A percentile compares a stretch with the other conserved stretches of the same genome.
phyloP scores from a whole-genome alignment of 306 rosid species.

The Crotalaria pallida region DNA sequence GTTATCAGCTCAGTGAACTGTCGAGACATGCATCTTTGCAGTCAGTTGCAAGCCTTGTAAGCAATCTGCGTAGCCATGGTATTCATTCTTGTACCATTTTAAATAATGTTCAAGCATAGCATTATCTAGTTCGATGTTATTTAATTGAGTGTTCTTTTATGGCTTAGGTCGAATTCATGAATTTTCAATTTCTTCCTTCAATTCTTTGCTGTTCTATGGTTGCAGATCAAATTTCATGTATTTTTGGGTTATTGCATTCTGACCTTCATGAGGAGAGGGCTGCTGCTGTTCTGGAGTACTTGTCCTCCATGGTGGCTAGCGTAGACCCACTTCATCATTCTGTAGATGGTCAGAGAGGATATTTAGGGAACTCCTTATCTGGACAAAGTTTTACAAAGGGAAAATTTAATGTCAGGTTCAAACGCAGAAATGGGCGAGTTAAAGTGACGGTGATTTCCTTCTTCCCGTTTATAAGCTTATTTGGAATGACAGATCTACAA shows the following conservation, averaged over 20 bases:
- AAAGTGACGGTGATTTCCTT: constrained; percentile 61
- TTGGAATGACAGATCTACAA: constrained; percentile 7
- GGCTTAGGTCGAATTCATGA: not conserved
- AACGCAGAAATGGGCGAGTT: constrained; percentile 96
- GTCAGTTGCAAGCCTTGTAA: constrained; percentile 64
- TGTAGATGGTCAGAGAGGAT: constrained; percentile 34
- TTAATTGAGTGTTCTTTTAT: not conserved
- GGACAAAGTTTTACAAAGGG: constrained; percentile 52
- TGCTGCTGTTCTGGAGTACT: constrained; percentile 58
- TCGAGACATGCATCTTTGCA: constrained; percentile 65
- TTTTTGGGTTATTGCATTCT: constrained; percentile 70
- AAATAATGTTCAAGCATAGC: not conserved
- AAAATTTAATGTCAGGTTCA: constrained; percentile 64
- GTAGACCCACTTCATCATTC: constrained; percentile 54
- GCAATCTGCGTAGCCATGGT: constrained; percentile 83
- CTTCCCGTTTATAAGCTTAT: constrained; percentile 8
- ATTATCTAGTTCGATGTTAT: constrained; percentile 1
- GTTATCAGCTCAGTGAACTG: constrained; percentile 64
- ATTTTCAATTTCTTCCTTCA: not conserved
- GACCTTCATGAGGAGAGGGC: constrained; percentile 85
- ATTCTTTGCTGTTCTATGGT: constrained; percentile 17
- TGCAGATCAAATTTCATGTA: constrained; percentile 72
- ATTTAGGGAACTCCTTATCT: constrained; percentile 31
- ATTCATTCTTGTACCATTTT: constrained; percentile 15
- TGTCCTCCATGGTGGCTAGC: constrained; percentile 80